phyloP scores from a whole-genome alignment of 257 asterid genomes.

The Solanum etuberosum region DNA sequence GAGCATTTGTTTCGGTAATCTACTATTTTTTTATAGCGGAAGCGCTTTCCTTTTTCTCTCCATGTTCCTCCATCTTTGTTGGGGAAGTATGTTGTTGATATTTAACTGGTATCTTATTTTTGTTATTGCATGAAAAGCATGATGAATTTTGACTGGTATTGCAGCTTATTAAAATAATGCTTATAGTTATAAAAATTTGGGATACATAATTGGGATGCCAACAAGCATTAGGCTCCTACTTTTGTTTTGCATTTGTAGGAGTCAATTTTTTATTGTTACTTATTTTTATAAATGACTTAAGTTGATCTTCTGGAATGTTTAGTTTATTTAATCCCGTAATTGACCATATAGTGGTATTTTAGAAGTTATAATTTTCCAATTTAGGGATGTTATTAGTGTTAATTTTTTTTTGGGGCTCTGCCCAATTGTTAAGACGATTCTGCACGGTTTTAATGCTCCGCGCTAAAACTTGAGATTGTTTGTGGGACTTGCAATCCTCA shows the following conservation, averaged over 20 bases:
- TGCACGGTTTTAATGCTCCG: neutral
- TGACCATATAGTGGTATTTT: neutral
- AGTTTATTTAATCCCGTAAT: neutral
- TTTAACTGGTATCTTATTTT: neutral
- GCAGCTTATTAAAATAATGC: neutral
- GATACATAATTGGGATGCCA: neutral
- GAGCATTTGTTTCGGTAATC: neutral
- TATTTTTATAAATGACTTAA: neutral
- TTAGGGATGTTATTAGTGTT: neutral
- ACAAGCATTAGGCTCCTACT: neutral
- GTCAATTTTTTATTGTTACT: neutral
- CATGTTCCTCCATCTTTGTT: neutral
- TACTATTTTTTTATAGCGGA: neutral
- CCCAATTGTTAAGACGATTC: neutral
- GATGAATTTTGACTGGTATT: neutral
- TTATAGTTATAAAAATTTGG: neutral
- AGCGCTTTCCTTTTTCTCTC: neutral
- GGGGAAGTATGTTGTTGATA: neutral
- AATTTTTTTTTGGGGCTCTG: neutral
- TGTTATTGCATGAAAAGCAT: neutral
- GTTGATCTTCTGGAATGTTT: neutral
- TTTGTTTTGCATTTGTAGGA: neutral
- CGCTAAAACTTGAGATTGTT: neutral
- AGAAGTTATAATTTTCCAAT: neutral
- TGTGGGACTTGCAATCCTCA: neutral